Conservation (phyloP, 2,329 filamentous ascomycete genomes). For the Paradendryphiella salina region DNA sequence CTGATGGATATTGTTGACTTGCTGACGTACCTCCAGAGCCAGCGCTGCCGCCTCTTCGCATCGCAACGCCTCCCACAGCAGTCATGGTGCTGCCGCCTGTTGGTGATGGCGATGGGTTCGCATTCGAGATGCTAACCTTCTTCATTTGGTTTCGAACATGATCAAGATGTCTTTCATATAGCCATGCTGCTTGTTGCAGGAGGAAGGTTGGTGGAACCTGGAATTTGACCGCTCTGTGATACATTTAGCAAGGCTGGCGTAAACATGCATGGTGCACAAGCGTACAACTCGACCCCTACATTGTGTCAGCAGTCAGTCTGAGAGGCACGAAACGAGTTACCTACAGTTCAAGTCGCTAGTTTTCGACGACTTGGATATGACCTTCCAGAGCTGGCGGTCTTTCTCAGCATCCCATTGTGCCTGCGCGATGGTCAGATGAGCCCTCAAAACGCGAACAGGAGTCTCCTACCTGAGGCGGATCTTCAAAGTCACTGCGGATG, state of each 20-base stretch:
- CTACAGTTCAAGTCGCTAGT: conserved; percentile 83
- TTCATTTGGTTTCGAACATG: conserved; percentile 90
- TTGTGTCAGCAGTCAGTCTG: not conserved
- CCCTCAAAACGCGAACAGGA: not conserved
- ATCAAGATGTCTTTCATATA: conserved; percentile 87
- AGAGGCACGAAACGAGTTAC: not conserved
- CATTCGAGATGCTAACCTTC: conserved; percentile 65
- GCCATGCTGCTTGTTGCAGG: conserved; percentile 88
- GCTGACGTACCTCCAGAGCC: conserved; percentile 42
- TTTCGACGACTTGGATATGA: conserved; percentile 79
- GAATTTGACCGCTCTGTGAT: conserved; percentile 67
- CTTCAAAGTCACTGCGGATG: conserved; percentile 80
- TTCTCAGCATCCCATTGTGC: conserved; percentile 86
- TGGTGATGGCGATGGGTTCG: conserved; percentile 56
- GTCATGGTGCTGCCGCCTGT: conserved; percentile 50
- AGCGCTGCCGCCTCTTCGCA: conserved; percentile 58
- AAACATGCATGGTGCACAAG: not conserved
- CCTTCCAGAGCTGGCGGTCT: conserved; percentile 86
- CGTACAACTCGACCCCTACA: conserved; percentile 76
- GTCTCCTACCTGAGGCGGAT: conserved; percentile 75
- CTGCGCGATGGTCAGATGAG: conserved; percentile 51
- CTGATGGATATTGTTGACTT: not conserved
- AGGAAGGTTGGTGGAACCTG: conserved; percentile 86
- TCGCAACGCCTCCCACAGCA: conserved; percentile 48
- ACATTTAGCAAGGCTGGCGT: conserved; percentile 8